Base-by-base conservation (phyloP, 2,329 filamentous ascomycete species). In the Lasiodiplodia hormozganensis region DNA sequence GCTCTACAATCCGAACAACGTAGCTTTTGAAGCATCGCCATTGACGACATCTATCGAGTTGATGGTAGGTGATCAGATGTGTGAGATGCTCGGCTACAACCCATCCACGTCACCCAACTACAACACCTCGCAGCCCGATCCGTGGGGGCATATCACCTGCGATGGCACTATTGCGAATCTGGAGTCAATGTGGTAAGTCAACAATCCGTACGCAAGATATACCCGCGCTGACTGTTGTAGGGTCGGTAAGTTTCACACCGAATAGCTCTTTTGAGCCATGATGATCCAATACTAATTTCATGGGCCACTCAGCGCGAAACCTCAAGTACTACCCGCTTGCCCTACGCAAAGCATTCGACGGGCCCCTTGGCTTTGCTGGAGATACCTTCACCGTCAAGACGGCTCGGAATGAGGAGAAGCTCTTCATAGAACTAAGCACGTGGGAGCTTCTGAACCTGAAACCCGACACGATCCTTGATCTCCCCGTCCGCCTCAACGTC, bases 1-100 rank as follows among this genome's bases (percentile, higher is more conserved):
- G 83, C 40, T 85, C 28, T 85, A 84, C 69, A 85, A 85, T 58
- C 82, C 83, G 0, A 85, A 85, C 74, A 85, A 85, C 43, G 80
- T 85, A 1, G 76, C 82, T 1, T 71, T 83, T 0, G 83, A 85
- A 69, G 82, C 79, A 1, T 84, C 82, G 52, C 83, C 83, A 0
- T 70, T 84, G 14, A 81, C 82, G 0, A 85, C 82, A 0, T 68
- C 82, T 2, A 77, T 81, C 4, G 84, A 85, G 70, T 78, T 82
- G 5, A 75, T 79, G 49, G 83, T 82, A 2, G 83, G 83, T 0
- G 72, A 83, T 67, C 80, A 85, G 66, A 74, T 85, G 14, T 84
- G 82, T 51, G 72, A 81, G 3, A 70, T 85, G 34, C 81, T 85
- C 40, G 83, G 83, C 0, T 85, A 81, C 71, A 82, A 83, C 60